These are phyloP conservation scores for Tricholoma terreum DNA, from an alignment of 768 basidiomycete species.

Conservation along the genomic window DNA sequence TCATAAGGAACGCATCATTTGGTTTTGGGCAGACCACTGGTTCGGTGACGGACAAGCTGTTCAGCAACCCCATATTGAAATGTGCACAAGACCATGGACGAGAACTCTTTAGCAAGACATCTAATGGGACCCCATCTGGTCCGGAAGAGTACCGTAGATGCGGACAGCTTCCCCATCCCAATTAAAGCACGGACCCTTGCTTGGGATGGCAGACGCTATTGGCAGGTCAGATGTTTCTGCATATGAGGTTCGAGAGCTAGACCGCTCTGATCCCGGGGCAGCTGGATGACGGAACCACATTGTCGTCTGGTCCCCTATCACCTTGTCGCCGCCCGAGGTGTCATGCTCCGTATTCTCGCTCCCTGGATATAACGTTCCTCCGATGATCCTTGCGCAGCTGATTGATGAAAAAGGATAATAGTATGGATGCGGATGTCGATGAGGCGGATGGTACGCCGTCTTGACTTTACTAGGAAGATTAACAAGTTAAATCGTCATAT, in stretches of 20 bases:
- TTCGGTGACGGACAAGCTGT: no score
- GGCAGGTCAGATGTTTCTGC: no score
- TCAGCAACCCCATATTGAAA: slow-evolving; percentile 41
- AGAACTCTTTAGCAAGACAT: slow-evolving; percentile 19
- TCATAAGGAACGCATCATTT: no score
- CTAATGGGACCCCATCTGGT: slow-evolving; percentile 3
- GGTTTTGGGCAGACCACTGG: no score
- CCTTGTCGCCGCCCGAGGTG: slow-evolving; percentile 40
- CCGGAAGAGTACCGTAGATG: not conserved
- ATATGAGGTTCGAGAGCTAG: no score
- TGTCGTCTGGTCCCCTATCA: no score
- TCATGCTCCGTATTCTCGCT: slow-evolving; percentile 31
- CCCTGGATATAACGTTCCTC: slow-evolving; percentile 6
- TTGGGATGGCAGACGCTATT: no score
- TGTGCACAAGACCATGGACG: slow-evolving; percentile 23
- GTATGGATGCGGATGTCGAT: slow-evolving; percentile 31
- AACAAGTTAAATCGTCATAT: slow-evolving; percentile 62
- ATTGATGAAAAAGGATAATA: slow-evolving; percentile 43
- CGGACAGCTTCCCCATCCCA: slow-evolving; percentile 16
- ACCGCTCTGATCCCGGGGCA: no score
- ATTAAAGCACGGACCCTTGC: no score
- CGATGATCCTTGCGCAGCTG: slow-evolving; percentile 37
- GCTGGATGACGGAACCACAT: no score
- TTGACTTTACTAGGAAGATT: slow-evolving; percentile 82
- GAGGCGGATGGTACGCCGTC: no score